Evolutionary conservation across 2,329 filamentous ascomycete species (phyloP).

Genomic region (Epichloe baconii): DNA sequence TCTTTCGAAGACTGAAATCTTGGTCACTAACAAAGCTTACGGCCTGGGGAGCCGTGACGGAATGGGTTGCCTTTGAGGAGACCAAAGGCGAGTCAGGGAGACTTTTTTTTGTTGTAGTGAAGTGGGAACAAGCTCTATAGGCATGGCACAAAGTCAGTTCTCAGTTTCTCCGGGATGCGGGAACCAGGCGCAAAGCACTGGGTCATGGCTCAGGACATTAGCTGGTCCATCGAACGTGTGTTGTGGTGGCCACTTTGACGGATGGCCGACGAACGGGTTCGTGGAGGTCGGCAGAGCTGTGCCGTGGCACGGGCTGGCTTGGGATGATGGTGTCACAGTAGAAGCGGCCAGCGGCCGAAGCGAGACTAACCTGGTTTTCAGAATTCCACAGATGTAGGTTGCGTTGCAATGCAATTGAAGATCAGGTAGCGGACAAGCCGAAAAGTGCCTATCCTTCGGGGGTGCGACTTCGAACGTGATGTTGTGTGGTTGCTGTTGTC

Average conservation of each 20-base stretch:
- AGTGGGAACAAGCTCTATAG: background rate
- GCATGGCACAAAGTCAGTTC: background rate
- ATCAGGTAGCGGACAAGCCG: background rate
- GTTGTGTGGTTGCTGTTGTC: background rate
- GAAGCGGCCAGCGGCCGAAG: slow-evolving; percentile 6
- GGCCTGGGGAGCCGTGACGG: slow-evolving; percentile 51
- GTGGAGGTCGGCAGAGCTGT: slow-evolving; percentile 1
- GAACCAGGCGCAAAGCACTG: background rate
- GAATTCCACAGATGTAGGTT: slow-evolving; percentile 1
- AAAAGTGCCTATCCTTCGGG: background rate
- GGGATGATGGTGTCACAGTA: slow-evolving; percentile 2
- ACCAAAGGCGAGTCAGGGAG: slow-evolving; percentile 45
- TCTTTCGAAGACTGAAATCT: slow-evolving; percentile 55
- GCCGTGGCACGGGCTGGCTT: slow-evolving; percentile 3
- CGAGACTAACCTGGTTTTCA: slow-evolving; percentile 4
- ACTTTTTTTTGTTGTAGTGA: background rate
- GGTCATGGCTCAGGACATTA: background rate
- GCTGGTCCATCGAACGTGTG: background rate
- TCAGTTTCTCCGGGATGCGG: background rate
- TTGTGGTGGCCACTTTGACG: slow-evolving; percentile 5
- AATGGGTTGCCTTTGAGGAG: slow-evolving; percentile 46
- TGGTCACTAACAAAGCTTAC: slow-evolving; percentile 50
- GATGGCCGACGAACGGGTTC: slow-evolving; percentile 7
- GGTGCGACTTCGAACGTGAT: background rate
- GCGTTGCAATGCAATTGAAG: slow-evolving; percentile 2